Evolutionary conservation across 2,329 filamentous ascomycete species (phyloP).

Genomic region (Xylaria sp.): DNA sequence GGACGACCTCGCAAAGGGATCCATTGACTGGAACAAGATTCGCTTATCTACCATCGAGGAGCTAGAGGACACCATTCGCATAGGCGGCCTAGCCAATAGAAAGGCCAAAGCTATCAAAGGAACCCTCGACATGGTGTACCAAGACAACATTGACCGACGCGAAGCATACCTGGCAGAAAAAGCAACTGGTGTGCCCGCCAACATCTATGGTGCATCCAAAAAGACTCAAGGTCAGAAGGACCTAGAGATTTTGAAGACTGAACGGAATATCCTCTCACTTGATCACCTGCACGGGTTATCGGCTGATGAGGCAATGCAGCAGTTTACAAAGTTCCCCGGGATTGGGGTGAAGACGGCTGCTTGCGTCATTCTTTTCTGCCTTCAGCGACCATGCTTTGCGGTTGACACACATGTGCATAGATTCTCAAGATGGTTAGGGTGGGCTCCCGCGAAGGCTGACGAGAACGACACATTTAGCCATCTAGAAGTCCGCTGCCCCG

Average conservation of each 20-base stretch:
- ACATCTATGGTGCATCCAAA: conserved; percentile 56
- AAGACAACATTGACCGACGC: conserved; percentile 66
- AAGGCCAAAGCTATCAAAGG: conserved; percentile 79
- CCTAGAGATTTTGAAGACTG: conserved; percentile 66
- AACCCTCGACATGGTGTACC: conserved; percentile 77
- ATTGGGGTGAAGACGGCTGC: conserved; percentile 68
- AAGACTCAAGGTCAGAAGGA: conserved; percentile 62
- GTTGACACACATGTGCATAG: conserved; percentile 69
- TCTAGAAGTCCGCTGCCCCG: conserved; percentile 63
- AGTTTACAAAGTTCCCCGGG: conserved; percentile 62
- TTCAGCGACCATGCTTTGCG: conserved; percentile 64
- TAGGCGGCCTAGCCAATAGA: conserved; percentile 74
- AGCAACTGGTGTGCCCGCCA: conserved; percentile 54
- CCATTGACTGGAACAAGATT: conserved; percentile 80
- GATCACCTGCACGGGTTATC: conserved; percentile 61
- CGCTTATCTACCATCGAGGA: conserved; percentile 67
- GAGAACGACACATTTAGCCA: conserved; percentile 63
- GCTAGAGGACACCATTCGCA: conserved; percentile 75
- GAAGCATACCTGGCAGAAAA: conserved; percentile 60
- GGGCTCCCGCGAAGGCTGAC: conserved; percentile 63
- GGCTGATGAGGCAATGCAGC: conserved; percentile 61
- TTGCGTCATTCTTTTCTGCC: conserved; percentile 67
- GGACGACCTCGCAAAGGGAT: conserved; percentile 73
- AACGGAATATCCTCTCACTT: conserved; percentile 68
- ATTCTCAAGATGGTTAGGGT: conserved; percentile 63